Conservation (phyloP, 2,329 filamentous ascomycete genomes). For the Mycosphaerella sp. region DNA sequence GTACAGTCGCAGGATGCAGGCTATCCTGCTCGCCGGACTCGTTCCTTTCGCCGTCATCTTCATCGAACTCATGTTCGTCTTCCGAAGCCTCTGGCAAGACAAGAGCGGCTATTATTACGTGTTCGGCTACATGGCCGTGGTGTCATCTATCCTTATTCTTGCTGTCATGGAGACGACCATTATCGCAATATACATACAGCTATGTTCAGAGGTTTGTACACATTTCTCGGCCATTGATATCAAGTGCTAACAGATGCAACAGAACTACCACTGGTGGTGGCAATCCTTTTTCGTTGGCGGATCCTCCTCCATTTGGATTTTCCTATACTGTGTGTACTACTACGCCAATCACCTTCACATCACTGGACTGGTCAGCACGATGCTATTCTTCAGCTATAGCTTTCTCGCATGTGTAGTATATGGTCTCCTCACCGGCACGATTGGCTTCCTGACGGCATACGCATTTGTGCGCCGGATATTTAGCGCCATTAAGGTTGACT, state of each 20-base stretch:
- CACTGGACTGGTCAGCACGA: slow-evolving; percentile 67
- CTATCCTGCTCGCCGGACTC: slow-evolving; percentile 65
- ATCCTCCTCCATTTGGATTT: slow-evolving; percentile 73
- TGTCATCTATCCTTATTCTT: slow-evolving; percentile 64
- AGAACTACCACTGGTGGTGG: slow-evolving; percentile 92
- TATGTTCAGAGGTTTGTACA: slow-evolving; percentile 63
- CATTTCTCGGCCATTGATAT: neutral
- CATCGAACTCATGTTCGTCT: slow-evolving; percentile 79
- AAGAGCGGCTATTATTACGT: slow-evolving; percentile 91
- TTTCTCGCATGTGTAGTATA: slow-evolving; percentile 77
- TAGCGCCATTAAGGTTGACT: slow-evolving; percentile 40
- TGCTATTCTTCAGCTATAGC: slow-evolving; percentile 82
- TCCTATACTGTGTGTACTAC: slow-evolving; percentile 77
- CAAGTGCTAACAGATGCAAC: slow-evolving; percentile 15
- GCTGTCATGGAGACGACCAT: slow-evolving; percentile 79
- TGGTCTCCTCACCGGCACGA: slow-evolving; percentile 71
- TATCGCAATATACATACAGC: slow-evolving; percentile 73
- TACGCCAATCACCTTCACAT: slow-evolving; percentile 76
- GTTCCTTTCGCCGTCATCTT: slow-evolving; percentile 84
- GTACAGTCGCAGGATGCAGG: slow-evolving; percentile 61
- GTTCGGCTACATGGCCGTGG: slow-evolving; percentile 75
- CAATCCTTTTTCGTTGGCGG: slow-evolving; percentile 76
- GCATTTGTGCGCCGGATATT: slow-evolving; percentile 80
- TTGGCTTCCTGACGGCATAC: slow-evolving; percentile 79
- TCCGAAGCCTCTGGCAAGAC: slow-evolving; percentile 82